Evolutionary conservation across 371 early-diverging fungal genomes (phyloP).

Genomic region (Rhizopus arrhizus): DNA sequence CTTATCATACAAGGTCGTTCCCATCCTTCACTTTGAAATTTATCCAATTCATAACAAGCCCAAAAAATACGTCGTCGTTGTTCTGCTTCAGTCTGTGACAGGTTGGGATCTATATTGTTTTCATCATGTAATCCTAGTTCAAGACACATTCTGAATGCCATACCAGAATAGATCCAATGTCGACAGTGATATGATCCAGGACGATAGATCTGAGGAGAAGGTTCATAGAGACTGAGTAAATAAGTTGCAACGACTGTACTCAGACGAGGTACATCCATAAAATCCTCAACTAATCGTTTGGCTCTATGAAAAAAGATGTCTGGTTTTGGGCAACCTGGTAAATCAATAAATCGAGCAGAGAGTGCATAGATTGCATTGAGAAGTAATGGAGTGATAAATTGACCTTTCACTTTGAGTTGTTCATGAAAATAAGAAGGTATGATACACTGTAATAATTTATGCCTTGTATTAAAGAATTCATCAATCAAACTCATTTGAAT

Average conservation of each 20-base stretch:
- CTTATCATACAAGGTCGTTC: conserved; percentile 29
- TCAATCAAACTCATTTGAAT: conserved; percentile 35
- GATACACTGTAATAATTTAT: conserved; percentile 14
- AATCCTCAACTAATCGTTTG: conserved; percentile 36
- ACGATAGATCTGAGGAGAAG: conserved; percentile 17
- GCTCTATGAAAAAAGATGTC: conserved; percentile 38
- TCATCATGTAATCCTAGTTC: conserved; percentile 32
- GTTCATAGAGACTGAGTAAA: conserved; percentile 39
- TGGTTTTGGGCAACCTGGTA: conserved; percentile 23
- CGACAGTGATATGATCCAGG: conserved; percentile 27
- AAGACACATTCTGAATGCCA: conserved; percentile 51
- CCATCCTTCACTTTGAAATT: conserved; percentile 24
- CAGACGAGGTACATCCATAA: conserved; percentile 38
- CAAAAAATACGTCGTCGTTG: conserved; percentile 33
- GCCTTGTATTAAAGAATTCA: conserved; percentile 25
- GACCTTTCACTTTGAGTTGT: conserved; percentile 33
- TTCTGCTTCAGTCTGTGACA: conserved; percentile 21
- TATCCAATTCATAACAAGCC: conserved; percentile 36
- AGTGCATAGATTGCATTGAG: conserved; percentile 36
- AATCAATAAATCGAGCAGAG: conserved; percentile 14
- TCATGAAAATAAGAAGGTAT: conserved; percentile 24
- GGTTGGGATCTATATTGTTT: conserved; percentile 17
- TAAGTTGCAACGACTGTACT: conserved; percentile 43
- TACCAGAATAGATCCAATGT: conserved; percentile 39
- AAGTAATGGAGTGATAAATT: conserved; percentile 35